These are phyloP conservation scores for Spizellomyces punctatus DNA, from an alignment of 192 early-diverging fungal species.

Conservation along the genomic window DNA sequence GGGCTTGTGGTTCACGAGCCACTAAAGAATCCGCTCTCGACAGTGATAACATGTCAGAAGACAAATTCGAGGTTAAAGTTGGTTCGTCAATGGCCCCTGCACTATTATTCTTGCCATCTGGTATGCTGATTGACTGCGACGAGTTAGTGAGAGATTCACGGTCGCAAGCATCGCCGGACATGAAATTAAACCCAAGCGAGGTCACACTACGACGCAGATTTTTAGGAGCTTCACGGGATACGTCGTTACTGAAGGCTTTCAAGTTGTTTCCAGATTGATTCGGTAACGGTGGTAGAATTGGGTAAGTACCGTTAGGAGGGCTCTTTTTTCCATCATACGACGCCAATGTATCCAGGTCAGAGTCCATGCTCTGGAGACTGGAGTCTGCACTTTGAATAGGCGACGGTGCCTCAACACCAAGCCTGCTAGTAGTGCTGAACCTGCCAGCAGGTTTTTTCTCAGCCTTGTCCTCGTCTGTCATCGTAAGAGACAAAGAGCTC, in stretches of 20 bases:
- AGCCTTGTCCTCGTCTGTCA: neutral
- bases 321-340: constrained; percentile 26
- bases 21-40: constrained; percentile 10
- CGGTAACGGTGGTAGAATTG: neutral
- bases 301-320: neutral
- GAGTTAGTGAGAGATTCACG: neutral
- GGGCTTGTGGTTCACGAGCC: constrained; percentile 3
- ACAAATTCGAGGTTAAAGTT: neutral
- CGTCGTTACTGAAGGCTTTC: neutral
- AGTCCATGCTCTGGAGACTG: constrained; percentile 19
- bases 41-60: neutral
- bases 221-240: neutral
- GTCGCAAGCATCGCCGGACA: too few relatives aligned
- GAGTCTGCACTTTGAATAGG: neutral
- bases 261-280: neutral
- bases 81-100: constrained; percentile 2
- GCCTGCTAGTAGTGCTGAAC: too few relatives aligned
- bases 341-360: constrained; percentile 26
- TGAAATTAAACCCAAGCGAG: neutral
- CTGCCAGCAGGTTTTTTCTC: too few relatives aligned
- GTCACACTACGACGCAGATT: constrained; percentile 3
- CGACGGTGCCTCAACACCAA: too few relatives aligned
- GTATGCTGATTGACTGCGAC: neutral
- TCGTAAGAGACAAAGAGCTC: neutral
- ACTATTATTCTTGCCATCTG: neutral